Evolutionary conservation across 305 asterid genomes (phyloP), one percentile per base, ranked within the genome.

Genomic region (Solanum aculeatissimum): DNA sequence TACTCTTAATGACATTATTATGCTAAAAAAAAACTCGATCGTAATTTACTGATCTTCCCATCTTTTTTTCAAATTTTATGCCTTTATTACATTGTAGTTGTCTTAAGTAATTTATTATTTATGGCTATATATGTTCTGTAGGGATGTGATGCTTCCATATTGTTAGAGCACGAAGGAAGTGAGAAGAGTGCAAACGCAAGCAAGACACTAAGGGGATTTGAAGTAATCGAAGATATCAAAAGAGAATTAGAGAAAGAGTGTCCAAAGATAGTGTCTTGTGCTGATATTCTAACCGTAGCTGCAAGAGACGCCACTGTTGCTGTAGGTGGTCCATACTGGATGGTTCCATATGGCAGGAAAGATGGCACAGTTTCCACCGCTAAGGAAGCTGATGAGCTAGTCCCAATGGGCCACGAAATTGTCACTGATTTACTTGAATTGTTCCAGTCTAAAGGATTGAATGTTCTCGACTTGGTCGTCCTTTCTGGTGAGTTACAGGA

Each of bases 81-180:
- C 29, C 23, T 18, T 3, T 14, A 29, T 1, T 62, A 23, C 4
- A 25, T 62, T 62, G 18, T 11, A 62, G 9, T 14, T 49, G 4
- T 12, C 23, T 4, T 4, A 35, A 35, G 40, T 35, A 35, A 35
- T 35, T 35, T 29, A 11, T 18, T 19, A 11, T 69, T 0, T 1
- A 10, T 74, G 60, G 25, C 4, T 35, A 35, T 35, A 35, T 35
- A 49, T 75, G 23, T 40, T 81, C 1, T 8, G 8, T 35, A 95
- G 99, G 99, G 99, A 23, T 95, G 99, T 53, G 99, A 95, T 62
- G 99, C 89, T 14, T 95, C 99, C 0, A 84, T 95, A 82, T 96
- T 95, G 18, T 86, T 95, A n/a, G 57, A 92, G 60, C 94, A 94
- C 71, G 32, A 86, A 8, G 97, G 92, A 55, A 89, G 97, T 83